phyloP scores from a whole-genome alignment of 331 rosid genomes.

The Erythrophleum ivorense region DNA sequence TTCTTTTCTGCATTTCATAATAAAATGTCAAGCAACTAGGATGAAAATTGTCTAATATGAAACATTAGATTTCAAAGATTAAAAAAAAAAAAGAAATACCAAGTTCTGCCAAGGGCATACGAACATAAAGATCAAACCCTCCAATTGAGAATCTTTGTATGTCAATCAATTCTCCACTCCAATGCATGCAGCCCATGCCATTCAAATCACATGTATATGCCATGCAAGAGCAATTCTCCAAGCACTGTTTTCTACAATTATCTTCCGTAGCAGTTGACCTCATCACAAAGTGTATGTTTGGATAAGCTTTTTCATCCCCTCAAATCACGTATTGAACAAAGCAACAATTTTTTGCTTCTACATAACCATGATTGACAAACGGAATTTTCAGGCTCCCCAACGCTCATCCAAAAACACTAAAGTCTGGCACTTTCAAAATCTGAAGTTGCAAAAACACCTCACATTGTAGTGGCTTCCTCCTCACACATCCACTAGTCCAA shows the following conservation, averaged over 20 bases:
- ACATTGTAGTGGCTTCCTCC: neutral
- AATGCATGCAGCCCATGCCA: constrained; percentile 43
- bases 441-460: neutral
- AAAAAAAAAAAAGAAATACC: neutral
- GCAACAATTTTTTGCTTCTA: no score
- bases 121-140: constrained; percentile 17
- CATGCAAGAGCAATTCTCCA: constrained; percentile 36
- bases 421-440: constrained; percentile 38
- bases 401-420: no score
- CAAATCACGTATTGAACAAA: no score
- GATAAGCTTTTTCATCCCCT: no score
- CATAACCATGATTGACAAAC: no score
- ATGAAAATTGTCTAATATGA: no score
- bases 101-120: neutral
- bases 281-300: no score
- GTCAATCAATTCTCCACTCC: constrained; percentile 40
- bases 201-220: constrained; percentile 36
- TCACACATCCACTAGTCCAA: neutral
- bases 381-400: no score
- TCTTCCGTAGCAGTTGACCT: neutral
- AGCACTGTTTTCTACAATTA: constrained; percentile 31
- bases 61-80: neutral
- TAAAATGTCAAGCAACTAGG: neutral
- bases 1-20: neutral
- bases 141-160: constrained; percentile 18